Evolutionary conservation across 176 grass and related monocot species (phyloP).

Genomic region (Ensete ventricosum): DNA sequence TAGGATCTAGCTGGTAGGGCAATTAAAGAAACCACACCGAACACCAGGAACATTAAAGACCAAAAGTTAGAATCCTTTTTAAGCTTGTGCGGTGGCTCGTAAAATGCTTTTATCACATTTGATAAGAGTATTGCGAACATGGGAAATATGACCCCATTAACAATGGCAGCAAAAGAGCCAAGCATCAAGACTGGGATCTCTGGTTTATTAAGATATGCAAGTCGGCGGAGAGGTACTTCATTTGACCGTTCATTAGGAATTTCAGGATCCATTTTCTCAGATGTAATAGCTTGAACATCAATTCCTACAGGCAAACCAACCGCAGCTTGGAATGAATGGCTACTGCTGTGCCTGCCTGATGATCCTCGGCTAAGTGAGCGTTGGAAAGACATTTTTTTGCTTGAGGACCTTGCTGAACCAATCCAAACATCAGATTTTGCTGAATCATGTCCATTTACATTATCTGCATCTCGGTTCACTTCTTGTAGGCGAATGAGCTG

Average conservation of each 20-base stretch:
- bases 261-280: conserved; percentile 19
- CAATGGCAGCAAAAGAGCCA: conserved; percentile 57
- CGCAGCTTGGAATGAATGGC: conserved; percentile 62
- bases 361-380: conserved; percentile 48
- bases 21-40: conserved; percentile 62
- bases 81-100: conserved; percentile 53
- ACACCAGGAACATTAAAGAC: conserved; percentile 83
- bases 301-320: conserved; percentile 48
- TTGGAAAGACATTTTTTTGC: conserved; percentile 48
- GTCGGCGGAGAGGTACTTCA: conserved; percentile 58
- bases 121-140: conserved; percentile 67
- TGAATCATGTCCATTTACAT: not conserved
- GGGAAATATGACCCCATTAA: conserved; percentile 73
- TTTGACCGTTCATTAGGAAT: conserved; percentile 26
- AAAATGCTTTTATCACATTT: conserved; percentile 79
- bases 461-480: conserved; percentile 34
- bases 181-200: conserved; percentile 64
- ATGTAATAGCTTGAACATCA: conserved; percentile 49
- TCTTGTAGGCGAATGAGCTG: conserved; percentile 78
- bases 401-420: conserved; percentile 32
- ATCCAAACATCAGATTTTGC: conserved; percentile 33
- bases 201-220: conserved; percentile 79
- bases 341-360: conserved; percentile 54
- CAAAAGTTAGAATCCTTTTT: conserved; percentile 74
- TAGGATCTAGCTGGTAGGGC: conserved; percentile 64